A percentile compares a stretch with the other conserved stretches of the same genome.
phyloP scores from a whole-genome alignment of 306 rosid species.

The Cucumis melo region DNA sequence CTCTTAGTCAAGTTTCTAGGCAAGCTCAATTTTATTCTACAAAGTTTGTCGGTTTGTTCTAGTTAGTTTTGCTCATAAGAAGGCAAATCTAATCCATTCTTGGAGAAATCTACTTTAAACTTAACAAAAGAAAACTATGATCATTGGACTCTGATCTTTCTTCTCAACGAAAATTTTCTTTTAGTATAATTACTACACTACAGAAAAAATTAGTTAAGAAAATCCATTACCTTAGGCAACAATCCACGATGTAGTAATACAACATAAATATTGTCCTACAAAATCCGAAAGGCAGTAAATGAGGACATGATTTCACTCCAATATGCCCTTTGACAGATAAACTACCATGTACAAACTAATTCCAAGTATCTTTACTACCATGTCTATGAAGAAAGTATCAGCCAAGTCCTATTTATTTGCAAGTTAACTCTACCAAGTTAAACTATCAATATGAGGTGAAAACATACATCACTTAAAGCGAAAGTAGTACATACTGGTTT shows the following conservation, averaged over 20 bases:
- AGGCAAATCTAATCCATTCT: no score
- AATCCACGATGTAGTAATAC: background rate
- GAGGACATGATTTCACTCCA: background rate
- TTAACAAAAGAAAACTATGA: no score
- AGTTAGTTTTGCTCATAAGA: no score
- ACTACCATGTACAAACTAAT: background rate
- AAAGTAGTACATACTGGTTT: background rate
- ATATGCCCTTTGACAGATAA: background rate
- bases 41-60: no score
- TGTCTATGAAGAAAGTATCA: background rate
- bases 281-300: background rate
- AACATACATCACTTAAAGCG: background rate
- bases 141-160: no score
- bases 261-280: background rate
- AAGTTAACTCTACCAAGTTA: constrained; percentile 9
- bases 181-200: background rate
- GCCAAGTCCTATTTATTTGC: constrained; percentile 16
- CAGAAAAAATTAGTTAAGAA: background rate
- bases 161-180: no score
- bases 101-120: no score
- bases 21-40: no score
- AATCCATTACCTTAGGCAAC: background rate
- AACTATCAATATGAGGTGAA: background rate
- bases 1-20: no score
- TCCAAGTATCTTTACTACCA: background rate